Evolutionary conservation across 163 green algal genomes (phyloP).

Genomic region (Scenedesmus sp.): DNA sequence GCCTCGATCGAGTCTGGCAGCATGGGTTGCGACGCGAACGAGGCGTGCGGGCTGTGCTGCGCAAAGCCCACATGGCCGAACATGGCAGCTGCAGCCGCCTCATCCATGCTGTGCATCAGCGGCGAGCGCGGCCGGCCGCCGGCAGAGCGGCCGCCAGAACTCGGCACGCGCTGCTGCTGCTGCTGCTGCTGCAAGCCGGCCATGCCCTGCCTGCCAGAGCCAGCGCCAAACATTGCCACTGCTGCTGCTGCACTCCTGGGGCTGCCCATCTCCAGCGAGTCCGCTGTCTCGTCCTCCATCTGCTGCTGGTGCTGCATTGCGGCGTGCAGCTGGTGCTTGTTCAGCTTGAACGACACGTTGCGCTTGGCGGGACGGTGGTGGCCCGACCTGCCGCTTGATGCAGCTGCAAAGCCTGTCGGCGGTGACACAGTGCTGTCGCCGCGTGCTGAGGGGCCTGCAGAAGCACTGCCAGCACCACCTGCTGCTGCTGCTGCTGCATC

Average conservation of each 20-base stretch:
- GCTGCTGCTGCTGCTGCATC: slow-evolving; percentile 8
- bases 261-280: not conserved
- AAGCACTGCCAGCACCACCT: not conserved
- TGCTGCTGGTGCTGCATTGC: not conserved
- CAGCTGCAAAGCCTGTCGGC: not conserved
- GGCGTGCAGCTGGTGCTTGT: slow-evolving; percentile 26
- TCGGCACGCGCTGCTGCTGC: not conserved
- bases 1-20: not conserved
- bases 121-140: not conserved
- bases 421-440: not conserved
- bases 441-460: not conserved
- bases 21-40: not conserved
- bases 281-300: not conserved
- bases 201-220: not conserved
- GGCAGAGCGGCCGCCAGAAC: not conserved
- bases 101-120: not conserved
- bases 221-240: not conserved
- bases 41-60: not conserved
- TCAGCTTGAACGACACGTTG: slow-evolving; percentile 37
- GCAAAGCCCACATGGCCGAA: not conserved
- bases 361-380: slow-evolving; percentile 6
- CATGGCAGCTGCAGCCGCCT: not conserved
- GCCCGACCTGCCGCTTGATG: not conserved
- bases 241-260: not conserved
- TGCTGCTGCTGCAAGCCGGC: slow-evolving; percentile 14